These are phyloP conservation scores for Globomyces pollinis-pini DNA, from an alignment of 192 early-diverging fungal species.

Conservation along the genomic window DNA sequence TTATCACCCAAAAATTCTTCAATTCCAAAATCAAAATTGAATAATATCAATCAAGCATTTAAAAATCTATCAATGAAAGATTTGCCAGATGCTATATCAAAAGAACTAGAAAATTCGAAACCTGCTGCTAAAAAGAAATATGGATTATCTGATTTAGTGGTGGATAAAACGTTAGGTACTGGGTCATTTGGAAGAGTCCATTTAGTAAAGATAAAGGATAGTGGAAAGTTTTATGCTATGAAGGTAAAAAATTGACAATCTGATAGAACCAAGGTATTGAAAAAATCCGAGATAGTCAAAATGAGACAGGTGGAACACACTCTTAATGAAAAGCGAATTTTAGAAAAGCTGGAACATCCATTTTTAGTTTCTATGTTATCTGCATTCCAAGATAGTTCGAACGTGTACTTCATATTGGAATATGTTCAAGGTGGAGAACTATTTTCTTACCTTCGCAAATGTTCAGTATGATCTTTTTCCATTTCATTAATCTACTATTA, in stretches of 20 bases:
- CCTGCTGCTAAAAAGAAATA: background rate
- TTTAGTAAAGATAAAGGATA: conserved; percentile 65
- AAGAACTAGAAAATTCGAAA: too few species aligned
- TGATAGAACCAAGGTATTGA: conserved; percentile 50
- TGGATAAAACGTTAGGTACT: conserved; percentile 77
- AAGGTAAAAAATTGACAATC: conserved; percentile 33
- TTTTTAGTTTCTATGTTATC: conserved; percentile 78
- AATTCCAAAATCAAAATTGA: too few species aligned
- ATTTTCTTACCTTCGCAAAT: conserved; percentile 73
- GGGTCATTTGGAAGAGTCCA: conserved; percentile 93
- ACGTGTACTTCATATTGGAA: conserved; percentile 88
- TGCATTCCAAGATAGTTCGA: conserved; percentile 78
- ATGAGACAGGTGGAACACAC: conserved; percentile 92
- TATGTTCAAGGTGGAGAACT: conserved; percentile 91
- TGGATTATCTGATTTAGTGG: conserved; percentile 57
- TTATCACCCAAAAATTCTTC: too few species aligned
- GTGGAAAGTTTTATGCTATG: conserved; percentile 76
- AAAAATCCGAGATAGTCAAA: conserved; percentile 79
- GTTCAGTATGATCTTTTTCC: too few species aligned
- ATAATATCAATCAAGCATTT: too few species aligned
- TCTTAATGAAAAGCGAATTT: conserved; percentile 84
- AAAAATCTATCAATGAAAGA: too few species aligned
- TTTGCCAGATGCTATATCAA: too few species aligned
- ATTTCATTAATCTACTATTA: conserved; percentile 21
- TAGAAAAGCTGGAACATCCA: conserved; percentile 72